Base-by-base conservation (phyloP, 2,329 filamentous ascomycete species). In the Eutypella sp. region DNA sequence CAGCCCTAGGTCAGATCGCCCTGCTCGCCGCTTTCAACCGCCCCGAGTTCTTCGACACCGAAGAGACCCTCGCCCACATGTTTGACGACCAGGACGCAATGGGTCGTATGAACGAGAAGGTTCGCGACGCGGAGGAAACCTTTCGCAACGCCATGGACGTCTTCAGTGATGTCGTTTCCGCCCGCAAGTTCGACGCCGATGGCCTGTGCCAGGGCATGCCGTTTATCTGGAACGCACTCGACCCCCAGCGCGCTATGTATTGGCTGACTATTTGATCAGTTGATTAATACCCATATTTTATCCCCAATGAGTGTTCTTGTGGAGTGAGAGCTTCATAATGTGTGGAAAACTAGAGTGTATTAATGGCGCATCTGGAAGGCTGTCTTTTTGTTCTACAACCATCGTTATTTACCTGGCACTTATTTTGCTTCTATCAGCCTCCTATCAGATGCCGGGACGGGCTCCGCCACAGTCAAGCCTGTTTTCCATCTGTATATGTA, bases 181-280 rank as follows among this genome's bases (percentile, higher is more conserved):
- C 46, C 5, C 63, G 69, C n/a, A 49, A 19, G 0, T 75, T 77
- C 56, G 70, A 70, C 47, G 46, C 45, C 3, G 40, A 68, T 5
- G 73, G 72, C 0, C 59, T 75, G 38, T 66, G 63, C 50, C 62
- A 68, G 48, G 71, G 71, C 2, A 74, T 73, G 71, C 73, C 73
- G 6, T 74, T 74, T 49, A 39, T 75, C 2, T 76, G 63, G 62
- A 58, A 57, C 36, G 55, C 51, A 1, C 25, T 54, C 11, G 50
- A 54, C 20, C 50, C 52, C 2, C 45, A 52, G 42, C 46, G 45
- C 24, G 47, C 46, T 11, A 39, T 46, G 24, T 54, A 47, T 40
- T 52, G 50, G 50, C n/a, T 39, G 11, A 39, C 36, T 10, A 39
- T 39, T 18, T 39, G 19, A 39, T 29, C 25, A 29, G 25, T 29